Base-by-base conservation (phyloP, 805 yeast genomes). In the Lipomyces spencermartinsiae region DNA sequence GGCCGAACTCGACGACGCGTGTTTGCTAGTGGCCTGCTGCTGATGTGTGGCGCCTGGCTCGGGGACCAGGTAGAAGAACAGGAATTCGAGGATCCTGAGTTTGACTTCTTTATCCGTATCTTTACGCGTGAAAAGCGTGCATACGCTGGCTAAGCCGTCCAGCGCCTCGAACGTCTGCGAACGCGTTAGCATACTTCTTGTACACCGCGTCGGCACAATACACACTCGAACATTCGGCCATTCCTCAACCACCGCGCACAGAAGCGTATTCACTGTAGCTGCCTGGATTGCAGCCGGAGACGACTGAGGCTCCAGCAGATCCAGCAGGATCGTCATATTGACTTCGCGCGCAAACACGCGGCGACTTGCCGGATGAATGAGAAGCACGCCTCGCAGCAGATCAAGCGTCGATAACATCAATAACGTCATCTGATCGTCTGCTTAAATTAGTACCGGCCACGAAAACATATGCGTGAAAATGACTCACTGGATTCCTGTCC, bases 11-110 rank as follows among this genome's bases (percentile, higher is more conserved):
- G 61, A 25, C 12, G 53, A 39, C 12, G 51, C 14, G 22, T 12
- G 10, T 12, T 22, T 57, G 25, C 4, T 12, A 2, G 14, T 46
- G 7, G 65, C 64, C 37, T 59, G 62, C 8, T 43, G 49, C 16
- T 16, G 49, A 2, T 71, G 61, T 34, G 66, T 66, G 2, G 66
- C 58, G 19, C 68, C 63, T 0, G 84, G 78, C 76, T 89, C 94
- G 12, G 92, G 92, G 8, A 86, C 82, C 64, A 90, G 77, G 74
- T 90, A 89, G 75, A 89, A 88, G 64, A 89, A 85, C 62, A 90
- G 78, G 75, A 89, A 90, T 78, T 90, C 93, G 60, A 90, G 81
- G 12, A 87, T 83, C 72, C 87, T 86, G 70, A 88, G 84, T 72
- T 88, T 87, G 14, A 89, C 83, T 43, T 83, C 83, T 72, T 87